Base-by-base conservation (phyloP, 2,329 filamentous ascomycete species). In the Immersiporthe knoxdaviesiana region DNA sequence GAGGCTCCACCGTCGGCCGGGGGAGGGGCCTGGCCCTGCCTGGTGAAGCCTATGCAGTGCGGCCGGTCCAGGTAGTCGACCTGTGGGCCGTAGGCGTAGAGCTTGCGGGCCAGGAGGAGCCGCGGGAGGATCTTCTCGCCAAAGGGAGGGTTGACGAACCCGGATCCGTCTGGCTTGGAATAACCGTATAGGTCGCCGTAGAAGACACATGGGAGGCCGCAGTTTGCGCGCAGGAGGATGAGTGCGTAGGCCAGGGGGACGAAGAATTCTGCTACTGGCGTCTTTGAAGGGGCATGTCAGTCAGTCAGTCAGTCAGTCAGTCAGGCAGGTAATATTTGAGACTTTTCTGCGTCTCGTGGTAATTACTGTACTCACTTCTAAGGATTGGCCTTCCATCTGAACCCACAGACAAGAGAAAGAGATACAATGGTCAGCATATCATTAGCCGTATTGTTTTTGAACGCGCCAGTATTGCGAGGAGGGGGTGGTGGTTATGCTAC, bases 101-200 rank as follows among this genome's bases (percentile, higher is more conserved):
- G 79, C 73, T 88, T 89, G 11, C 90, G 84, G 1, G 88, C 88
- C 12, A 90, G 83, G 50, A 88, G 83, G 30, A 92, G 81, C 21
- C 84, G 82, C 0, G 88, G 85, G 0, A 92, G 81, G 2, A 74
- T 62, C 61, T 82, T 83, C 12, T 83, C 84, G 39, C 83, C 84
- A 68, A 84, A 86, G 3, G 85, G 88, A 0, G 75, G 74, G 2
- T 68, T 69, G 59, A 72, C 73, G 65, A 72, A 73, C 61, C 68
- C 68, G 3, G 79, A 79, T 68, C 85, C 82, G 4, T 84, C 80
- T n/a, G 77, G 79, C n/a, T 79, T 83, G 59, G 80, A 77, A 63
- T 89, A 88, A 30, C 90, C 90, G 77, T 90, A 91, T 0, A 92
- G 77, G 74, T 92, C 90, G 32, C 90, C 89, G 75, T 89, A 92